Percentiles rank a stretch among this genome's conserved stretches.
phyloP scores from a whole-genome alignment of 805 yeast species.

The Priceomyces carsonii region DNA sequence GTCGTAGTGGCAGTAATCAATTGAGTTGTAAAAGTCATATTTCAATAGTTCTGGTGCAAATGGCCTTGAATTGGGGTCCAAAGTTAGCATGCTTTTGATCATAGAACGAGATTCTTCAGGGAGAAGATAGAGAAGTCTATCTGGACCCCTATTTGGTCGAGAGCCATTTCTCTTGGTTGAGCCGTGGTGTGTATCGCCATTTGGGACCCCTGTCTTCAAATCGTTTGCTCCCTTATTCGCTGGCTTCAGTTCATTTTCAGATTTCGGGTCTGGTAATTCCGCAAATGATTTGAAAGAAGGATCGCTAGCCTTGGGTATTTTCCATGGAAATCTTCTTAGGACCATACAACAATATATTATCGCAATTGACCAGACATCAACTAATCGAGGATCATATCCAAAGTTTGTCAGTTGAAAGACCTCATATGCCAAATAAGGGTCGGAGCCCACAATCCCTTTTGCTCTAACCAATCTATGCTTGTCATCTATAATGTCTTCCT shows the following conservation, averaged over 20 bases:
- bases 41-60: conserved; percentile 54
- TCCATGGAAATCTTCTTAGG: conserved; percentile 91
- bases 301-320: conserved; percentile 78
- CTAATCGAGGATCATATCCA: conserved; percentile 82
- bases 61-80: conserved; percentile 60
- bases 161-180: conserved; percentile 20
- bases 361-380: conserved; percentile 93
- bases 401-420: conserved; percentile 49
- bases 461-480: conserved; percentile 58
- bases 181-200: neutral
- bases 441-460: conserved; percentile 90
- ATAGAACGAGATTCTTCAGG: conserved; percentile 67
- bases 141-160: conserved; percentile 54
- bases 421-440: conserved; percentile 95
- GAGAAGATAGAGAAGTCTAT: conserved; percentile 66
- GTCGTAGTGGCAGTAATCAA: conserved; percentile 53
- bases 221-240: conserved; percentile 13
- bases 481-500: conserved; percentile 36
- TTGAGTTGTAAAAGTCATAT: conserved; percentile 59
- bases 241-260: conserved; percentile 9
- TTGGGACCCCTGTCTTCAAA: neutral
- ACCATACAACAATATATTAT: conserved; percentile 91
- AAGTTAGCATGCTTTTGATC: conserved; percentile 62
- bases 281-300: conserved; percentile 71
- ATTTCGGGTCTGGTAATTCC: conserved; percentile 17